Percentiles rank a stretch among this genome's conserved stretches.
Conservation (phyloP, 140 eudicot genomes). For the Flaveria floridana region DNA sequence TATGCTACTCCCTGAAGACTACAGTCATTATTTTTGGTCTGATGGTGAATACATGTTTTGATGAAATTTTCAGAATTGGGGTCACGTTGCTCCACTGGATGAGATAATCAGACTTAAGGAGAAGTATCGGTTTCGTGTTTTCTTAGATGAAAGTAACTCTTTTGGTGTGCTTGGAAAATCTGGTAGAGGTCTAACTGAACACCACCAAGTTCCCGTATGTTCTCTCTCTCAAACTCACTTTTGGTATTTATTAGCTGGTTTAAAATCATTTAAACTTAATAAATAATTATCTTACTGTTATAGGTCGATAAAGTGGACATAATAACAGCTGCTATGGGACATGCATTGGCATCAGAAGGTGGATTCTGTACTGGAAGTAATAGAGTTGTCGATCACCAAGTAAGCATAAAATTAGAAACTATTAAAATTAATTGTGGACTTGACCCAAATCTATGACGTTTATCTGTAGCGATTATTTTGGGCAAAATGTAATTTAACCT, state of each 20-base stretch:
- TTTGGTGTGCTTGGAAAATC: slow-evolving; percentile 86
- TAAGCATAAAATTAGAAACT: slow-evolving; percentile 23
- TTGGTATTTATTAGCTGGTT: not conserved
- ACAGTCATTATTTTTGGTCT: not conserved
- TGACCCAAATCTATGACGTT: not conserved
- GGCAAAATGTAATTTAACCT: not conserved
- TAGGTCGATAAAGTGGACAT: slow-evolving; percentile 90
- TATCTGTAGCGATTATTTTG: too few relatives aligned
- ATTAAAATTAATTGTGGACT: not conserved
- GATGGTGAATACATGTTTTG: slow-evolving; percentile 15
- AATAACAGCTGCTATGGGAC: slow-evolving; percentile 95
- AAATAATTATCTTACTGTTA: slow-evolving; percentile 8
- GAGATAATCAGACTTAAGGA: slow-evolving; percentile 85
- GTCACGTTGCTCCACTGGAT: slow-evolving; percentile 87
- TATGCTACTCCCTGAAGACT: not conserved
- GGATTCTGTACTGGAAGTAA: slow-evolving; percentile 95
- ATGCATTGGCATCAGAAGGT: slow-evolving; percentile 93
- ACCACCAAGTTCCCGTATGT: slow-evolving; percentile 68
- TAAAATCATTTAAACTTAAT: not conserved
- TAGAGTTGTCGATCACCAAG: slow-evolving; percentile 94
- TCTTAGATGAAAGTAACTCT: slow-evolving; percentile 89
- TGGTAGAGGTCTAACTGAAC: slow-evolving; percentile 96
- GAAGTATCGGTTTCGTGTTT: slow-evolving; percentile 74
- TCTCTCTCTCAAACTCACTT: not conserved
- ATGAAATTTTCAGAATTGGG: slow-evolving; percentile 65